Conservation (phyloP, 345 rosid genomes). For the Cochlearia excelsa region DNA sequence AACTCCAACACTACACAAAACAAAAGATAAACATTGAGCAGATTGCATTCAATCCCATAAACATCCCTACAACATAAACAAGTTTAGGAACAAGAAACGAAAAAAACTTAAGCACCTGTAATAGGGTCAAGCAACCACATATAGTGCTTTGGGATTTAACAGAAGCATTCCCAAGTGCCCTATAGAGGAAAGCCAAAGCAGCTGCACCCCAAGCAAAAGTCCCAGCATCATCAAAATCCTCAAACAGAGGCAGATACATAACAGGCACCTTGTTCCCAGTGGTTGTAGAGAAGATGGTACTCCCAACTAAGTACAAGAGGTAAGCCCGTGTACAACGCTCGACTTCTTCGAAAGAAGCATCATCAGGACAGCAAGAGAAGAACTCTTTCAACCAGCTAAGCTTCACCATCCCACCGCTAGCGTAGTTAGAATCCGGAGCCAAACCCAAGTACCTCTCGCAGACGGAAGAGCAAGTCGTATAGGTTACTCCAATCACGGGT, state of each 20-base stretch:
- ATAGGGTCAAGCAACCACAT: slow-evolving; percentile 88
- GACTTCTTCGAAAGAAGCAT: slow-evolving; percentile 56
- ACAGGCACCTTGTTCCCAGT: slow-evolving; percentile 98
- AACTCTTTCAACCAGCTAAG: slow-evolving; percentile 93
- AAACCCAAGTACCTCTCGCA: slow-evolving; percentile 69
- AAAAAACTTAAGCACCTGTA: slow-evolving; percentile 54
- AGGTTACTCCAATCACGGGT: slow-evolving; percentile 86
- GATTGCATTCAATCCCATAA: not conserved
- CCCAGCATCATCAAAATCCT: slow-evolving; percentile 76
- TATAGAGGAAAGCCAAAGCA: slow-evolving; percentile 81
- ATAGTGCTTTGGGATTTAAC: slow-evolving; percentile 94
- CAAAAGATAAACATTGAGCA: slow-evolving; percentile 7
- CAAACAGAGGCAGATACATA: slow-evolving; percentile 91
- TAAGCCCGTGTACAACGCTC: slow-evolving; percentile 81
- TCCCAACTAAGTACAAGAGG: slow-evolving; percentile 84
- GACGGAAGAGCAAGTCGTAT: slow-evolving; percentile 66
- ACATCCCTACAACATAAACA: slow-evolving; percentile 1
- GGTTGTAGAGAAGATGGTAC: slow-evolving; percentile 90
- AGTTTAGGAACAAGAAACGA: not conserved
- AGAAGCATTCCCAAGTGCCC: slow-evolving; percentile 97
- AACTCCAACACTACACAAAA: slow-evolving; percentile 82
- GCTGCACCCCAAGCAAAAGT: slow-evolving; percentile 95
- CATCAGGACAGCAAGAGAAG: slow-evolving; percentile 67
- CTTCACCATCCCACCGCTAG: slow-evolving; percentile 99
- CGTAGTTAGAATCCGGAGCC: slow-evolving; percentile 67